Percentiles rank a stretch among this genome's conserved stretches.
Conservation (phyloP, 805 yeast species). For the Saccharomycopsis oosterbeekiorum region DNA sequence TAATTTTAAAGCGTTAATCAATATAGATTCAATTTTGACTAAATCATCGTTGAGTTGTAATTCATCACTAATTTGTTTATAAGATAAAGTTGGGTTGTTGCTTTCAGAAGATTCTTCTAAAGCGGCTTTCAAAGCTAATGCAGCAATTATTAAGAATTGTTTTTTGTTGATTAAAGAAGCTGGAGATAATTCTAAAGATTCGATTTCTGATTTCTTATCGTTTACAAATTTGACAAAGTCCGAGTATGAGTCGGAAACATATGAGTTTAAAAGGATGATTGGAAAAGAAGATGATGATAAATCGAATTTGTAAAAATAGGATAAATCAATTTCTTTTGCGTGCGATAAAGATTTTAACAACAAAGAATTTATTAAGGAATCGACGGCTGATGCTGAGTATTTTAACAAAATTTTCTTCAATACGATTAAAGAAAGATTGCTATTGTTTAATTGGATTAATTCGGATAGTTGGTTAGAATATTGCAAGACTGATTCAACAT, state of each 20-base stretch:
- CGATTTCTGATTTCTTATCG: conserved; percentile 1
- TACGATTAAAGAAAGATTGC: conserved; percentile 6
- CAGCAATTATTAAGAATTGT: conserved; percentile 14
- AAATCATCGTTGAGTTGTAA: conserved; percentile 12
- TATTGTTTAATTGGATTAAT: conserved; percentile 2
- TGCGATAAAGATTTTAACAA: conserved; percentile 9
- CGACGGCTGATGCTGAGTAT: not conserved
- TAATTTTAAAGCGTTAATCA: conserved; percentile 16
- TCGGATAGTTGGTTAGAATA: conserved; percentile 13
- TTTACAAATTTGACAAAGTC: conserved; percentile 8
- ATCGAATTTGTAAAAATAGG: conserved; percentile 11
- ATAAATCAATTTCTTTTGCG: conserved; percentile 16
- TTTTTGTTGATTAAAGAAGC: conserved; percentile 12
- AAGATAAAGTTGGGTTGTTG: conserved; percentile 12
- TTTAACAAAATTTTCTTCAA: conserved; percentile 10
- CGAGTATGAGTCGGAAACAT: conserved; percentile 10
- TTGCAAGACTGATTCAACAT: conserved; percentile 1
- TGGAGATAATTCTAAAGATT: not conserved
- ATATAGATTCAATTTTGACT: conserved; percentile 14
- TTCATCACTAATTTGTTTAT: conserved; percentile 17
- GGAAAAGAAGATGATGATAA: not conserved
- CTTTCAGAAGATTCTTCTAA: conserved; percentile 18
- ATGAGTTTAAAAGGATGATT: conserved; percentile 4
- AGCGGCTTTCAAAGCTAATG: conserved; percentile 21
- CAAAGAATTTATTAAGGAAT: conserved; percentile 1